Conservation (phyloP, 352 stramenopile genomes). For the Phytophthora constricta region DNA sequence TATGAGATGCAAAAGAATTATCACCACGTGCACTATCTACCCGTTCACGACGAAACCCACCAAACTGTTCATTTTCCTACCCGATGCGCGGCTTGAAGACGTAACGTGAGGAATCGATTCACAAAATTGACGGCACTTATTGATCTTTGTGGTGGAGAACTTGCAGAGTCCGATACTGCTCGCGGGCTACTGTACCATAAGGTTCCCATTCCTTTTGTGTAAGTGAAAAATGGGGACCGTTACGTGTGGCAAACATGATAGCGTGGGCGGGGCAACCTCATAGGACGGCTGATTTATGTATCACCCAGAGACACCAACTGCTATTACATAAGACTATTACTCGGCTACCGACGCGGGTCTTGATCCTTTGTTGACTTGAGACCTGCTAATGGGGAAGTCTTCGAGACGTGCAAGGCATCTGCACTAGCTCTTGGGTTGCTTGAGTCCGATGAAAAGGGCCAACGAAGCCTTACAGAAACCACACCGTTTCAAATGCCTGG, state of each 20-base stretch:
- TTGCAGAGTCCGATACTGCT: not conserved
- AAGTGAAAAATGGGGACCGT: not conserved
- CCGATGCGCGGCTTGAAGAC: not conserved
- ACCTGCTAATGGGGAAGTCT: not conserved
- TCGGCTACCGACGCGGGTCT: not conserved
- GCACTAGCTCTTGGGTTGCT: not conserved
- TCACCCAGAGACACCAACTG: not conserved
- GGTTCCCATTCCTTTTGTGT: slow-evolving; percentile 9
- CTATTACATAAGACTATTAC: slow-evolving; percentile 3
- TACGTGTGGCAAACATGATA: not conserved
- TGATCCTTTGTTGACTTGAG: not conserved
- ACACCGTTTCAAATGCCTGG: slow-evolving; percentile 7
- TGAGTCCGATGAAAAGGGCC: slow-evolving; percentile 8
- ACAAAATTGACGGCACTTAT: not conserved
- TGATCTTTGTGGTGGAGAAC: not conserved
- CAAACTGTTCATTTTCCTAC: not conserved
- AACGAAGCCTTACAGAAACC: slow-evolving; percentile 6
- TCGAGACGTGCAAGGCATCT: not conserved
- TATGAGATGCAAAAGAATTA: slow-evolving; percentile 13
- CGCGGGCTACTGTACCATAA: slow-evolving; percentile 6
- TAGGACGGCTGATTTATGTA: slow-evolving; percentile 11
- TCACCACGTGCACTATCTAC: not conserved
- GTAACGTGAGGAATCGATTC: not conserved
- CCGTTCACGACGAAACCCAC: not conserved
- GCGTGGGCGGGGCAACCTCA: not conserved